Percentiles rank a stretch among this genome's conserved stretches.
Evolutionary conservation across 2,329 filamentous ascomycete species (phyloP).

Genomic region (Apiospora aurea): DNA sequence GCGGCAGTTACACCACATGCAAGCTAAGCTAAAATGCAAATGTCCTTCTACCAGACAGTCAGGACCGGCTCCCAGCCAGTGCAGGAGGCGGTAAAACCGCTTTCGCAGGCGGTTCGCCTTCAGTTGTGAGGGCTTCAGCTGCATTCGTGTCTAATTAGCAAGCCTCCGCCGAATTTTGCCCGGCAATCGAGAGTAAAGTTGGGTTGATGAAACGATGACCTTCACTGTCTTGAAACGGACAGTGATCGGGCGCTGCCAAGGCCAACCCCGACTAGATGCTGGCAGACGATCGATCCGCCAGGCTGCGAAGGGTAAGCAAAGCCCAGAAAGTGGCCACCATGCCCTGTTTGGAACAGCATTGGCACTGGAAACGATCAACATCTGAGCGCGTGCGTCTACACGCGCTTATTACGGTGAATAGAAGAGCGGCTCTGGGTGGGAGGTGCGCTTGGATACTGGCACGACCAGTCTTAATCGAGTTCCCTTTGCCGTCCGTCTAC

Average conservation of each 20-base stretch:
- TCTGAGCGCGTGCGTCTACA: not conserved
- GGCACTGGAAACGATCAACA: not conserved
- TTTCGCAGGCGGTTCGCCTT: not conserved
- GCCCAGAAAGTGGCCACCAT: not conserved
- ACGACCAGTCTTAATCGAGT: not conserved
- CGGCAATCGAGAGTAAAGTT: not conserved
- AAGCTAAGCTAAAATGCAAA: too few relatives aligned
- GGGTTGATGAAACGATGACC: not conserved
- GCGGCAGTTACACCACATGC: not conserved
- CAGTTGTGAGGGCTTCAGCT: not conserved
- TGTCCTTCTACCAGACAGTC: not conserved
- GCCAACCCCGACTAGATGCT: not conserved
- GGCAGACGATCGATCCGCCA: not conserved
- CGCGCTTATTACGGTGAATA: not conserved
- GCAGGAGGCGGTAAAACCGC: not conserved
- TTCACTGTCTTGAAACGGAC: slow-evolving; percentile 3
- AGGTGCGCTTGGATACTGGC: not conserved
- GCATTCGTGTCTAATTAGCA: not conserved
- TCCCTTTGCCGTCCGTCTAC: not conserved
- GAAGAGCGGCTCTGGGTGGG: not conserved
- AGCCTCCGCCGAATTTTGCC: not conserved
- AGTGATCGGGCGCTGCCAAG: not conserved
- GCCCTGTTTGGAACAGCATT: not conserved
- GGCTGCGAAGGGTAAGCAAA: too few relatives aligned
- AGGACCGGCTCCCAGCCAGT: not conserved